These are phyloP conservation scores for Cercophora sp. DNA, from an alignment of 495 filamentous ascomycete species.

Conservation along the genomic window DNA sequence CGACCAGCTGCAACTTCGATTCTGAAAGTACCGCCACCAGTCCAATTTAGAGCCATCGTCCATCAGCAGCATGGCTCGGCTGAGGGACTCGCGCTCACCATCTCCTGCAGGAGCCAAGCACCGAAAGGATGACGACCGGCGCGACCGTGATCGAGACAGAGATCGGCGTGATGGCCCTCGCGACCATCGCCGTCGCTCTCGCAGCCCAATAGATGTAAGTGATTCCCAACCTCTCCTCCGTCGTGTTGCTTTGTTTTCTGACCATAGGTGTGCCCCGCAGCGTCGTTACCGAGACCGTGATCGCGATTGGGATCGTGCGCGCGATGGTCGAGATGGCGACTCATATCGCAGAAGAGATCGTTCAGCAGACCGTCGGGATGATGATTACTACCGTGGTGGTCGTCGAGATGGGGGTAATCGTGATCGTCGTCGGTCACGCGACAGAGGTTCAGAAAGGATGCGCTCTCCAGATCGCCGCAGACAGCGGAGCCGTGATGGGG, in stretches of 20 bases:
- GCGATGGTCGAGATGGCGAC: conserved; percentile 57
- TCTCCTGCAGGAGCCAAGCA: conserved; percentile 79
- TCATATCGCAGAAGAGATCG: conserved; percentile 66
- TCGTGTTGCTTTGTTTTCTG: no score
- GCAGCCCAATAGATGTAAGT: conserved; percentile 68
- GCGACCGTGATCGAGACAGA: conserved; percentile 64
- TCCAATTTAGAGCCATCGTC: conserved; percentile 43
- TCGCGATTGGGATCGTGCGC: conserved; percentile 46
- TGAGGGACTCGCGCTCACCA: conserved; percentile 91
- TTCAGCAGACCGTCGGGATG: conserved; percentile 69
- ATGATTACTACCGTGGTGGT: conserved; percentile 60
- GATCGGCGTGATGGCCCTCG: conserved; percentile 49
- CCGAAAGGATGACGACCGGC: conserved; percentile 74
- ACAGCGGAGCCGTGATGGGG: conserved; percentile 57
- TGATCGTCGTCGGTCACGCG: conserved; percentile 56
- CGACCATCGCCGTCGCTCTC: conserved; percentile 64
- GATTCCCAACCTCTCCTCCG: not conserved
- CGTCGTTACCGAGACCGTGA: conserved; percentile 52
- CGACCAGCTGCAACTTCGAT: no score
- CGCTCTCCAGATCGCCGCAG: conserved; percentile 32
- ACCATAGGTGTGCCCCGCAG: conserved; percentile 44
- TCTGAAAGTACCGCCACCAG: conserved; percentile 59
- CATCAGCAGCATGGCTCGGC: conserved; percentile 74
- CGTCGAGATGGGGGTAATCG: conserved; percentile 37
- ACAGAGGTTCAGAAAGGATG: conserved; percentile 53